Base-by-base conservation (phyloP, 805 yeast genomes). In the Wickerhamiella kurtzmanii region DNA sequence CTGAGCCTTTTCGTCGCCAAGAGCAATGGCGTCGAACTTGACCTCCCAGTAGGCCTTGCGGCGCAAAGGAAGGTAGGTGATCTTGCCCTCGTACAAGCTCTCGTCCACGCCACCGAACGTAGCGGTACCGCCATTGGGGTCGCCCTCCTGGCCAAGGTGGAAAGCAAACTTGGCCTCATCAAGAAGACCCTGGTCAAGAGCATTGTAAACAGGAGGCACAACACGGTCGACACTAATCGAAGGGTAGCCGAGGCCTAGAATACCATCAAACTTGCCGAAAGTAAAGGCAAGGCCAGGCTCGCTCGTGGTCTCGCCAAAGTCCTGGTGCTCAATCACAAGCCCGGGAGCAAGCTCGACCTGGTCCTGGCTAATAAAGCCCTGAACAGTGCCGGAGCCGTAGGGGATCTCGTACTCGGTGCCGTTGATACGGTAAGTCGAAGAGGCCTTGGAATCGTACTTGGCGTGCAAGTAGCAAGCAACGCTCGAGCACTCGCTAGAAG, bases 11-110 rank as follows among this genome's bases (percentile, higher is more conserved):
- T 92, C 95, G 56, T 82, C 83, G 60, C 98, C 98, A 53, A 92
- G 74, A 40, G 88, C 84, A 64, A 92, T 73, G 57, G 95, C 88
- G 58, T 86, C 86, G 57, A 92, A 82, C 57, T 81, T 77, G 50
- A 92, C 98, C 74, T 92, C 98, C 98, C 98, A 92, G 77, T 92
- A 92, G 32, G 97, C 98, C 79, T 88, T 87, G 76, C 98, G 85
- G 74, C 98, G 86, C 52, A 92, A 94, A 50, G 98, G 98, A 68
- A 92, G 76, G 87, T 94, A 87, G 45, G 89, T 83, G 60, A 92
- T 75, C 56, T 89, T 77, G 55, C 98, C 98, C 44, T 71, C 67
- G 66, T 70, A 86, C 63, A 79, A 76, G 52, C 79, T 64, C 57
- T 79, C 74, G 62, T 89, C 96, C 56, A 80, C 72, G 57, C 98